Conservation (phyloP, 306 rosid genomes). For the Rosa persica region DNA sequence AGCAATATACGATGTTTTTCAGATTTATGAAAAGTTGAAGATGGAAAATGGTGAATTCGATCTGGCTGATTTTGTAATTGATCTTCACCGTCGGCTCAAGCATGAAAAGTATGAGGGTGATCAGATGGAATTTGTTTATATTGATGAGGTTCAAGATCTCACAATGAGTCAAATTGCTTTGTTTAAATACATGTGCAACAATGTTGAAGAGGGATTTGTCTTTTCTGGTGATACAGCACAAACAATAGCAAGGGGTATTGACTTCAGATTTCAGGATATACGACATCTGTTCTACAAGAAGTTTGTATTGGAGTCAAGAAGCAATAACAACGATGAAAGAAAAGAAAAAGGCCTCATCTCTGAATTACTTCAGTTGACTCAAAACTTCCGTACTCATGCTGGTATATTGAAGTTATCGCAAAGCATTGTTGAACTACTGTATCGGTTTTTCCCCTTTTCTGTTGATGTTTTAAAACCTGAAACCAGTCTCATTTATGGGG, state of each 20-base stretch:
- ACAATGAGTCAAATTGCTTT: constrained; percentile 64
- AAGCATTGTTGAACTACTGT: constrained; percentile 57
- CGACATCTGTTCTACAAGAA: constrained; percentile 34
- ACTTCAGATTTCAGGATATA: constrained; percentile 62
- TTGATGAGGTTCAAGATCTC: constrained; percentile 72
- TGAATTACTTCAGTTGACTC: constrained; percentile 39
- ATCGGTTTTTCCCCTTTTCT: constrained; percentile 34
- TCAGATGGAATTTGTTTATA: constrained; percentile 52
- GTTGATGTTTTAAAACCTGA: constrained; percentile 34
- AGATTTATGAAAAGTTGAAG: constrained; percentile 61
- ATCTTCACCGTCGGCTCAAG: constrained; percentile 50
- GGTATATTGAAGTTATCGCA: constrained; percentile 43
- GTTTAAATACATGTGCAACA: constrained; percentile 30
- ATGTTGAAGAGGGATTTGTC: constrained; percentile 29
- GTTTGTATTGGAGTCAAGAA: constrained; percentile 22
- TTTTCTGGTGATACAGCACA: constrained; percentile 42
- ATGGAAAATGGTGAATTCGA: constrained; percentile 59
- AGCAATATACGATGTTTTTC: constrained; percentile 50
- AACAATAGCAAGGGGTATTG: constrained; percentile 61
- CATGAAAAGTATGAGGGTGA: constrained; percentile 42
- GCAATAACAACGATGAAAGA: not conserved
- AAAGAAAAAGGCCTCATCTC: constrained; percentile 9
- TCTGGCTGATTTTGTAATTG: constrained; percentile 62
- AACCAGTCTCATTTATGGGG: constrained; percentile 30
- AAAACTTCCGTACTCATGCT: constrained; percentile 74